These are phyloP conservation scores for Circinella minor DNA, from an alignment of 371 early-diverging fungal species.

Conservation along the genomic window DNA sequence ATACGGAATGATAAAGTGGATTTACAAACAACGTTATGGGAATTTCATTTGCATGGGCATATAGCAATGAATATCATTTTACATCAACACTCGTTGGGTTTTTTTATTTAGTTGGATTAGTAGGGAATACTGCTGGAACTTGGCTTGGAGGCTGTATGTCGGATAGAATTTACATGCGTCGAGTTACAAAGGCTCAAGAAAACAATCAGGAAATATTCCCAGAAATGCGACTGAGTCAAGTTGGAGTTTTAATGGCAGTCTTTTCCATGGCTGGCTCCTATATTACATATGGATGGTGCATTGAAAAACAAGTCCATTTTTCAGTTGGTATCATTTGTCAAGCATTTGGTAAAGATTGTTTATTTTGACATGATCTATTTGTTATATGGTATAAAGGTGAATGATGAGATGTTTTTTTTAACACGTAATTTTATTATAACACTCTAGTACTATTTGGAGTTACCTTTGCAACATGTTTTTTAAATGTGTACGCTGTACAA, in stretches of 20 bases:
- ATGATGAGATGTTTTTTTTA: no score
- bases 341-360: background rate
- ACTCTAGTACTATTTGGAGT: background rate
- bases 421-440: background rate
- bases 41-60: constrained; percentile 1
- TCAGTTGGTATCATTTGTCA: constrained; percentile 36
- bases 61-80: background rate
- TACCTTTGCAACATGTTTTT: background rate
- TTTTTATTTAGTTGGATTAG: background rate
- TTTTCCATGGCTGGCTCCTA: constrained; percentile 23
- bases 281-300: constrained; percentile 47
- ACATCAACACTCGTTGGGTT: background rate
- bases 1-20: background rate
- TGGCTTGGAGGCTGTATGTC: constrained; percentile 40
- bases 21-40: background rate
- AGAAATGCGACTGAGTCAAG: constrained; percentile 40
- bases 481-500: constrained; percentile 4
- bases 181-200: constrained; percentile 25
- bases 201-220: constrained; percentile 24
- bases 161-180: constrained; percentile 30
- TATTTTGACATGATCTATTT: background rate
- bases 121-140: constrained; percentile 29
- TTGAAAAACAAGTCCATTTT: constrained; percentile 41
- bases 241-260: constrained; percentile 21
- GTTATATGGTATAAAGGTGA: no score